Evolutionary conservation across 2,329 filamentous ascomycete genomes (phyloP).

Genomic region (Curvularia verruculosa): DNA sequence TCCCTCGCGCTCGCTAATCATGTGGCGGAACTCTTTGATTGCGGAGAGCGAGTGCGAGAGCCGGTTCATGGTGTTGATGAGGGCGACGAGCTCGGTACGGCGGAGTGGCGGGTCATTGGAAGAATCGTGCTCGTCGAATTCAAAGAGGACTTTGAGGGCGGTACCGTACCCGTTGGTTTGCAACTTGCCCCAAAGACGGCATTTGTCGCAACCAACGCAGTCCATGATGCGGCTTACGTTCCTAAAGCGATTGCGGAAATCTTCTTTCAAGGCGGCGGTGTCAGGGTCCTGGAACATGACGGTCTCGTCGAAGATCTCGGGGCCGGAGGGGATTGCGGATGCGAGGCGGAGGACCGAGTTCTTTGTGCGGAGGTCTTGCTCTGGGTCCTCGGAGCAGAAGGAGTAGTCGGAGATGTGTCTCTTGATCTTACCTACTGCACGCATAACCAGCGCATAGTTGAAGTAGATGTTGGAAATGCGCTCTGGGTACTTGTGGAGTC

Average conservation of each 20-base stretch:
- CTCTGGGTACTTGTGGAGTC: slow-evolving; percentile 85
- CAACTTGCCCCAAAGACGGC: slow-evolving; percentile 95
- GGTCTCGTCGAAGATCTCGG: slow-evolving; percentile 89
- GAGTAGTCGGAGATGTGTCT: slow-evolving; percentile 83
- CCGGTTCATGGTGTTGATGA: slow-evolving; percentile 92
- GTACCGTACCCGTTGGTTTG: slow-evolving; percentile 95
- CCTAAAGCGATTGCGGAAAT: slow-evolving; percentile 95
- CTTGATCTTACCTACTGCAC: slow-evolving; percentile 87
- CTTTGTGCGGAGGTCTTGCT: slow-evolving; percentile 79
- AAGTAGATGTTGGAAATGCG: slow-evolving; percentile 98
- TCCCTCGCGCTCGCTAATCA: slow-evolving; percentile 53
- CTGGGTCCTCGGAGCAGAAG: slow-evolving; percentile 86
- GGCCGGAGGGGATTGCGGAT: slow-evolving; percentile 67
- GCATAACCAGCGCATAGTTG: slow-evolving; percentile 94
- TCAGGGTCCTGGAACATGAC: slow-evolving; percentile 83
- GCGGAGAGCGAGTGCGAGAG: slow-evolving; percentile 81
- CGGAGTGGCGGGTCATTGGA: slow-evolving; percentile 73
- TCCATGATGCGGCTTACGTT: slow-evolving; percentile 98
- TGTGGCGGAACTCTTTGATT: slow-evolving; percentile 71
- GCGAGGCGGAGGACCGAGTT: slow-evolving; percentile 80
- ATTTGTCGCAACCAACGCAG: slow-evolving; percentile 98
- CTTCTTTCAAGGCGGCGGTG: slow-evolving; percentile 85
- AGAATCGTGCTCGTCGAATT: slow-evolving; percentile 75
- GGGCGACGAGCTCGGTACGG: slow-evolving; percentile 88
- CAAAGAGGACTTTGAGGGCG: slow-evolving; percentile 93